Evolutionary conservation across 179 eudicot genomes (phyloP), one percentile per base, ranked within the genome.

Genomic region (Dionaea muscipula): DNA sequence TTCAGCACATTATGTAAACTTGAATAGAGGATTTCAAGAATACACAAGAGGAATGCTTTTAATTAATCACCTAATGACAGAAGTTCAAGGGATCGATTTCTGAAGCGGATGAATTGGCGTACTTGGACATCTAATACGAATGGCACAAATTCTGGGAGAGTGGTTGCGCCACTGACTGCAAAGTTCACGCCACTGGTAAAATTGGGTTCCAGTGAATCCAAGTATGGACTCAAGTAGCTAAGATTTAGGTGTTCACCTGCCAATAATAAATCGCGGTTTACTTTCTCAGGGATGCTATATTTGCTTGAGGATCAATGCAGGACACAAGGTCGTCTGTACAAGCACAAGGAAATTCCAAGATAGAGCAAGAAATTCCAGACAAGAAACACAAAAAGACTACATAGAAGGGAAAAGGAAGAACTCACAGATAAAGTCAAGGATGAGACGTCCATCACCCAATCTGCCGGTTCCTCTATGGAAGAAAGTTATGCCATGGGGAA

Each of bases 401-500:
- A 60, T 17, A 38, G 60, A 55, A 63, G 27, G 65, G 59, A 61
- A 72, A 28, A 27, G 24, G 2, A 51, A 31, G 18, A 45, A 49
- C 71, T 68, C 64, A 64, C 77, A 75, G 39, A 62, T 55, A 51
- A 78, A 75, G 60, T 78, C 83, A 15, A 78, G 66, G 57, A 78
- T 69, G 31, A 78, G 69, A 20, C 80, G 67, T 7, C 83, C 82
- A 37, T 78, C 82, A 17, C 72, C 71, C 12, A 71, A 33, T 16
- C 77, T 62, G 19, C 82, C 82, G 4, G 82, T 71, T 2, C 75
- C 75, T 21, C 57, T 52, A 36, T 66, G 75, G 51, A 71, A 75
- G 67, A 78, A 78, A 1, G 80, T 70, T 21, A 67, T 72, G 19
- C 75, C 78, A 18, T 76, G 67, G 2, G 81, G 78, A 25, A 66